Conservation (phyloP, 148 eudicot genomes). For the Persicaria maculosa region DNA sequence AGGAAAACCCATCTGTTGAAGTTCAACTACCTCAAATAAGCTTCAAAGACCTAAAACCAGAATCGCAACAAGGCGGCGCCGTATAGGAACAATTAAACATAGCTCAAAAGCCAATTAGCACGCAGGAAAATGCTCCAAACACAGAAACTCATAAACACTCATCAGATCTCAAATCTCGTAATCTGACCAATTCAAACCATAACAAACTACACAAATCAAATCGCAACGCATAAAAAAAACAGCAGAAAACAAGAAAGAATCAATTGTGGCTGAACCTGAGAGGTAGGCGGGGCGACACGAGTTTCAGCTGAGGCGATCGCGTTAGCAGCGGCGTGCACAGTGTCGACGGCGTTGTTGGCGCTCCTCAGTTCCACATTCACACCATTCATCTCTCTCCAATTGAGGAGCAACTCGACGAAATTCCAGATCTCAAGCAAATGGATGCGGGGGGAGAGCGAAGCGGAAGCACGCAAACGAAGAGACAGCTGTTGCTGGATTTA, state of each 20-base stretch:
- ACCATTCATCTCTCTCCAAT: constrained; percentile 2
- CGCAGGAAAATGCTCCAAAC: background rate
- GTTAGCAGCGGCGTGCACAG: constrained; percentile 86
- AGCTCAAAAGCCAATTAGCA: background rate
- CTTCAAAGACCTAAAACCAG: background rate
- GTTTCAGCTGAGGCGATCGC: constrained; percentile 75
- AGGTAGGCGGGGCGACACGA: constrained; percentile 44
- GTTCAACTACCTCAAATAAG: background rate
- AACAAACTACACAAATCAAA: background rate
- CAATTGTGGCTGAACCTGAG: constrained; percentile 48
- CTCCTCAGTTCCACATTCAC: constrained; percentile 40
- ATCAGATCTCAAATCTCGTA: constrained; percentile 3
- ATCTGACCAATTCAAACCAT: background rate
- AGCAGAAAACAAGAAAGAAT: background rate
- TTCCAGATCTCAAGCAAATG: background rate
- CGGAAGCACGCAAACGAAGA: background rate
- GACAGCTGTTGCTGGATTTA: background rate
- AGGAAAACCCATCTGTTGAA: background rate
- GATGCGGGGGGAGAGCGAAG: background rate
- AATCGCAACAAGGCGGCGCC: background rate
- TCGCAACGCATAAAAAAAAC: background rate
- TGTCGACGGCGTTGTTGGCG: constrained; percentile 50
- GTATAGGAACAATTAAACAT: background rate
- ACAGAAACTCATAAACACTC: background rate
- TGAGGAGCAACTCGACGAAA: background rate